Base-by-base conservation (phyloP, 2,329 filamentous ascomycete genomes). In the Massarina eburnea region DNA sequence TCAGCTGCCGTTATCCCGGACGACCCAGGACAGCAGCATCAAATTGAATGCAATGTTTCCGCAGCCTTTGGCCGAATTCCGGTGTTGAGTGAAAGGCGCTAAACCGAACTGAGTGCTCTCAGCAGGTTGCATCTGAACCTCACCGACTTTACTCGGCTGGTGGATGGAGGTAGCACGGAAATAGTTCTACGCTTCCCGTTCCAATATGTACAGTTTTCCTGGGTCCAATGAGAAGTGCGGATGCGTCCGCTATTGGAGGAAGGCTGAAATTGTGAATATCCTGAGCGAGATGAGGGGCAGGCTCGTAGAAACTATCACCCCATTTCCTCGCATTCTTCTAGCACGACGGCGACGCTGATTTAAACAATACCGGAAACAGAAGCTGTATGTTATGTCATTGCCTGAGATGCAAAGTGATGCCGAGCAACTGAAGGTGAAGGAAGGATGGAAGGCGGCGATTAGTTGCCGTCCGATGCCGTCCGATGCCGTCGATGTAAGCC, bases 71-170 rank as follows among this genome's bases (percentile, higher is more conserved):
- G 32, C 32, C 22, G 34, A 29, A 21, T 32, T 26, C 48, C 44
- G 48, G 44, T 48, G 44, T 41, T 45, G 34, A 39, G 42, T 39
- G 42, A 39, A 8, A 14, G 39, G 43, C 55, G 19, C 35, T 21
- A 56, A 58, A 24, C 51, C 46, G 43, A 33, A 36, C 32, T 21
- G 19, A 36, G 48, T 32, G 20, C 30, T 33, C 39, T 43, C 36
- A 22, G 35, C n/a, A n/a, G 20, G 21, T 29, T 38, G 43, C 41
- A 19, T 41, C 27, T n/a, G 32, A 49, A 17, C 38, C 43, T 61
- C 59, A 60, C 59, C 58, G 58, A 57, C 57, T 55, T 57, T 56
- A 41, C n/a, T 46, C 48, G 48, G 44, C 20, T 48, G 35, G 19
- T 30, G 43, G 36, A 44, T 38, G 34, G 32, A 24, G n/a, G 43